Base-by-base conservation (phyloP, 495 filamentous ascomycete species). In the Aspergillus ostianus region DNA sequence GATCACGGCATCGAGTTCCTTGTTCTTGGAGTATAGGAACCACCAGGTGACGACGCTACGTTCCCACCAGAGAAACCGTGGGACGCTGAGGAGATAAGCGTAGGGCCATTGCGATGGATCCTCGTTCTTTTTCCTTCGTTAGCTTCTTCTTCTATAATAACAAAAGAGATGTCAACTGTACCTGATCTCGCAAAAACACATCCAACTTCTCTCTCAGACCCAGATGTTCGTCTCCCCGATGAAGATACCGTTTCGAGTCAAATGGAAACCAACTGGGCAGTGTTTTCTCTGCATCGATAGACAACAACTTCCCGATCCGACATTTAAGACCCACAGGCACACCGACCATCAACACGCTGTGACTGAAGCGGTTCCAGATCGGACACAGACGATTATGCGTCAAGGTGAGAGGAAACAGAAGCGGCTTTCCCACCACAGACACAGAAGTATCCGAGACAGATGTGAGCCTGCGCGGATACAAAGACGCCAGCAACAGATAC, bases 41-140 rank as follows among this genome's bases (percentile, higher is more conserved):
- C 90, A 93, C 70, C 91, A 90, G 9, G 86, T 90, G 15, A 90
- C 87, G 0, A 88, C 89, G 63, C 90, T 91, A 70, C 90, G 90
- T 17, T 83, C 83, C 67, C 89, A 90, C 17, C 87, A 85, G 5
- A 90, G 70, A 59, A 91, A 88, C 26, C 80, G 77, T 13, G 90
- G 84, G 6, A 88, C 85, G 15, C 87, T 87, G 29, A 89, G 73
- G 45, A 92, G 71, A 69, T 91, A 93, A 9, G 85, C 86, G 67
- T 84, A 75, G 6, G 86, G 83, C 64, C 64, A 70, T 26, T 67
- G 57, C 18, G 47, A 19, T 7, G 61, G 57, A 27, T 60, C 57
- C 27, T 60, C 57, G 9, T 57, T 55, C 61, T 60, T 13, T 36
- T n/a, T 47, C 4, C 1, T 29, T 18, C 41, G 44, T 50, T 9